Evolutionary conservation across 2,329 filamentous ascomycete species (phyloP), one percentile per base, ranked within the genome.

Genomic region (Verticillium alfalfae): DNA sequence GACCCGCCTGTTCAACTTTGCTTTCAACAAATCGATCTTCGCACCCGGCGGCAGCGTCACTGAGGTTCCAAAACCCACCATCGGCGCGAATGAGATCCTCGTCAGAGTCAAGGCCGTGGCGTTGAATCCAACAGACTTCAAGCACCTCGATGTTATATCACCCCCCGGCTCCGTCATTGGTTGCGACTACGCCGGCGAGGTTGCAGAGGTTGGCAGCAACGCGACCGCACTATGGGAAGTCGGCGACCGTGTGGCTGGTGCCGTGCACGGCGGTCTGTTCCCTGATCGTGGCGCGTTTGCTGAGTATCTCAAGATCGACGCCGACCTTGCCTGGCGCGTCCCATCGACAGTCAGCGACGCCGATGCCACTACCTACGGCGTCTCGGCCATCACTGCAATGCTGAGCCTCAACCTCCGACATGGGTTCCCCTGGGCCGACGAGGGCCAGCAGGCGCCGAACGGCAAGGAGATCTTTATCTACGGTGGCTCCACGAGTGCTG

Each of bases 401-500:
- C 45, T 52, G n/a, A 26, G n/a, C 45, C 45, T 52, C 3, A 52
- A 52, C 26, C 68, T 70, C 66, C 57, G 67, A 65, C 34, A 12
- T 45, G 15, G 10, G 4, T 8, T 22, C 16, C 15, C 10, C 15
- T 34, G n/a, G 13, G 16, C 58, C 31, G 7, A 60, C 6, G 36
- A 38, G 16, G 45, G 10, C 45, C 18, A n/a, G 18, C 45, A 52
- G 18, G n/a, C 45, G 3, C 45, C 26, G 12, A 74, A 79, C 15
- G 59, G 69, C 38, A 72, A 71, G 38, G 71, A 73, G 26, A 68
- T 74, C 57, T 69, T 75, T 62, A 74, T 76, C 63, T 78, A 79
- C 57, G 78, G 75, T 56, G 75, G 74, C 16, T 80, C 81, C 69
- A 84, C 78, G 39, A 82, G 81, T 26, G 83, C 82, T 13, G 79